Conservation (phyloP, 2,329 filamentous ascomycete genomes). For the Ceratocystis lukuohia region DNA sequence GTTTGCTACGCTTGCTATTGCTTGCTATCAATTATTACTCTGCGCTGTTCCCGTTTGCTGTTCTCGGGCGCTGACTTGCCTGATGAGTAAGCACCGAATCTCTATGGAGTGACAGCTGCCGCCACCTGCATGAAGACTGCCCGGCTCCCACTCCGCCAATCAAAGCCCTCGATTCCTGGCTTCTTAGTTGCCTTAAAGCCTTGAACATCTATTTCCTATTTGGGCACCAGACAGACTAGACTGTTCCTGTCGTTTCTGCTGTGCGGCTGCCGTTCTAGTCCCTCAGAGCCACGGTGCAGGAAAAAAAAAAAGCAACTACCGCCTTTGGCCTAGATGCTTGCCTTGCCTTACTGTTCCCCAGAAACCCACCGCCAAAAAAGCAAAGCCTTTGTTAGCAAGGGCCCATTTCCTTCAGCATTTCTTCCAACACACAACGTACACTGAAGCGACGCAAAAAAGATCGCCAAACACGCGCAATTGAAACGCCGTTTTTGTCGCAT, state of each 20-base stretch:
- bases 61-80: neutral
- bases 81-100: neutral
- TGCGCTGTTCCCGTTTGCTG: neutral
- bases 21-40: too few species aligned
- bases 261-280: neutral
- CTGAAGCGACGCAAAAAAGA: neutral
- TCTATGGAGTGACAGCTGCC: neutral
- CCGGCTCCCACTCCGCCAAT: neutral
- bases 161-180: neutral
- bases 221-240: neutral
- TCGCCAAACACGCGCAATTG: neutral
- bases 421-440: neutral
- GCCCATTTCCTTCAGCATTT: neutral
- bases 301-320: conserved; percentile 4
- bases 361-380: neutral
- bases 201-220: neutral
- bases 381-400: conserved; percentile 6
- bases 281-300: neutral
- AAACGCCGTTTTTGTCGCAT: neutral
- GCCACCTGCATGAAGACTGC: neutral
- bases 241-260: neutral
- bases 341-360: neutral
- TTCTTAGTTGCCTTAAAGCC: neutral
- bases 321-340: neutral
- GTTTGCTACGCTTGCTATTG: neutral